Conservation (phyloP, 176 grass and related monocot species). For the Zizania latifolia region DNA sequence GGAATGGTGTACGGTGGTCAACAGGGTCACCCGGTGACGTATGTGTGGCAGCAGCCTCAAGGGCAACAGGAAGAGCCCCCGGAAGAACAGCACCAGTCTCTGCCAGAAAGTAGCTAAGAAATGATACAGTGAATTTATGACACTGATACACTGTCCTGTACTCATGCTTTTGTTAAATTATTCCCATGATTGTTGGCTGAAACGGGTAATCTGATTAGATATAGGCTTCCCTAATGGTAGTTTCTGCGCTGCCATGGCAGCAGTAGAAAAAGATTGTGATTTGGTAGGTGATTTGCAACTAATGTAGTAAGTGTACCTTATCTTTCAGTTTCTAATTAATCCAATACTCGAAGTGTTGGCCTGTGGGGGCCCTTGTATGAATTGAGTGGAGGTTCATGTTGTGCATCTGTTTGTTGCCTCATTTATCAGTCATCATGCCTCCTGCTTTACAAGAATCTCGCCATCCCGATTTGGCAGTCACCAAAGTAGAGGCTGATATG, state of each 20-base stretch:
- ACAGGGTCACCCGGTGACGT: conserved; percentile 35
- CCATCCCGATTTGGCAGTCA: conserved; percentile 6
- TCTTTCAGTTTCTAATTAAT: conserved; percentile 21
- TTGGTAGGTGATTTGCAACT: conserved; percentile 27
- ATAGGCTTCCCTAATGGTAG: too few relatives aligned
- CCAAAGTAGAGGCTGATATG: not conserved
- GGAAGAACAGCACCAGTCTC: conserved; percentile 30
- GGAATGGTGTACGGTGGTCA: conserved; percentile 44
- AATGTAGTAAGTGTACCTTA: conserved; percentile 19
- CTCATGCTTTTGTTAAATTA: conserved; percentile 24
- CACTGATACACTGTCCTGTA: conserved; percentile 21
- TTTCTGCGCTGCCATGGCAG: conserved; percentile 22
- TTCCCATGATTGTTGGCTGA: conserved; percentile 23
- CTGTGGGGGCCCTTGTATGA: conserved; percentile 9
- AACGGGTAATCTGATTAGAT: conserved; percentile 30
- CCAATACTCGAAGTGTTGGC: not conserved
- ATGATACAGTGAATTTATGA: conserved; percentile 11
- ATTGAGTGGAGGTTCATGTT: not conserved
- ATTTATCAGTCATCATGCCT: conserved; percentile 16
- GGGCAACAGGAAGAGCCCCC: conserved; percentile 35
- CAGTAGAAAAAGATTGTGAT: conserved; percentile 37
- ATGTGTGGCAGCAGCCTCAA: conserved; percentile 56
- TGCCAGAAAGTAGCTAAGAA: conserved; percentile 23
- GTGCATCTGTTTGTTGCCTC: not conserved
- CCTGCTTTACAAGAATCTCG: conserved; percentile 7